These are phyloP conservation scores for Trametes elegans DNA, from an alignment of 768 basidiomycete species.

Conservation along the genomic window DNA sequence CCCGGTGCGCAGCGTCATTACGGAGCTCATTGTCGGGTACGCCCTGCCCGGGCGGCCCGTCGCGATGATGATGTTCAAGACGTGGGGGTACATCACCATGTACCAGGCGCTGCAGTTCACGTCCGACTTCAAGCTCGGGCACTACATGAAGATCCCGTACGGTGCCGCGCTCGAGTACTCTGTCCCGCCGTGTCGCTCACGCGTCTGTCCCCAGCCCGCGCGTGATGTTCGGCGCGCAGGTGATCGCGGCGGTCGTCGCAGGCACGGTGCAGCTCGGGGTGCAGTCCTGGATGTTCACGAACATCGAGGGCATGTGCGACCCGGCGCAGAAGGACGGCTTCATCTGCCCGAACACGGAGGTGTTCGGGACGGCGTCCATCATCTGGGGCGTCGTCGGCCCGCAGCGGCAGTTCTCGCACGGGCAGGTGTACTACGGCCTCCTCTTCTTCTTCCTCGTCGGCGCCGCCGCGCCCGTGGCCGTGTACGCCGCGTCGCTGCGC, in stretches of 20 bases:
- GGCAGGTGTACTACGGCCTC: conserved; percentile 49
- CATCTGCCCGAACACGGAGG: conserved; percentile 66
- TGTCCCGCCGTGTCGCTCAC: not conserved
- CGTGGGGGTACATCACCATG: conserved; percentile 74
- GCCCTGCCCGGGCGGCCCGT: conserved; percentile 73
- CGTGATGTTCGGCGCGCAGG: conserved; percentile 69
- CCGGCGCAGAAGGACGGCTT: conserved; percentile 57
- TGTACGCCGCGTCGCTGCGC: conserved; percentile 51
- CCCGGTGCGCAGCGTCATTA: conserved; percentile 52
- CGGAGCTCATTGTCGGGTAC: conserved; percentile 81
- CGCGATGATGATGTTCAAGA: conserved; percentile 88
- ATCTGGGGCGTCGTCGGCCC: conserved; percentile 80
- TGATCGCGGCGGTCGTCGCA: conserved; percentile 63
- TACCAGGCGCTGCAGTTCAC: conserved; percentile 68
- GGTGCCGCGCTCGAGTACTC: not conserved
- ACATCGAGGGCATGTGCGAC: conserved; percentile 61
- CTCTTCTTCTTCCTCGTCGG: conserved; percentile 80
- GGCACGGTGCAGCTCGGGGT: conserved; percentile 75
- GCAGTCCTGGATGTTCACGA: conserved; percentile 74
- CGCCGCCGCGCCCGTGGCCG: conserved; percentile 53
- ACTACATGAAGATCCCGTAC: conserved; percentile 63
- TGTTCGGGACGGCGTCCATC: conserved; percentile 78
- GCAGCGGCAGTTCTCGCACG: conserved; percentile 61
- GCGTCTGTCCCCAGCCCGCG: conserved; percentile 38
- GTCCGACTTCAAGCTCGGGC: conserved; percentile 77